phyloP scores from a whole-genome alignment of 2,329 filamentous ascomycete genomes.

The Xylariomycetidae sp. region DNA sequence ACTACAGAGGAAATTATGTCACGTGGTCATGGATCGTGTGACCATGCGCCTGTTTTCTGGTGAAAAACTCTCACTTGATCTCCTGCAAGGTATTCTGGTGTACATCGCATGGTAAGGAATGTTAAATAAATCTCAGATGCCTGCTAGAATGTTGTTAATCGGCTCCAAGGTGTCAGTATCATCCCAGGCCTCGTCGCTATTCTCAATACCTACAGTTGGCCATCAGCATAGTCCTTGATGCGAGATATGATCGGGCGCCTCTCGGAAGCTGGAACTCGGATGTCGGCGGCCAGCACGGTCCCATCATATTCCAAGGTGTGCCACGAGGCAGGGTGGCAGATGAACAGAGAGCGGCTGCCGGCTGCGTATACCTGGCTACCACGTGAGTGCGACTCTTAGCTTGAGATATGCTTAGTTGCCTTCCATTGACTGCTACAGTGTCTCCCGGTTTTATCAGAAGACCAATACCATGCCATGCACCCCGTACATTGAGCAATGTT shows the following conservation, averaged over 20 bases:
- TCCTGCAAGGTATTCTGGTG: constrained; percentile 7
- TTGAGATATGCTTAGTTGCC: too few species aligned
- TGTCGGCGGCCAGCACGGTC: neutral
- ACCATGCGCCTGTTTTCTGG: neutral
- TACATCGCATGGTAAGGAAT: constrained; percentile 5
- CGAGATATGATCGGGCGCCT: constrained; percentile 3
- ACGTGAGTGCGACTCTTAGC: constrained; percentile 2
- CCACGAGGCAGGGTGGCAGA: constrained; percentile 20
- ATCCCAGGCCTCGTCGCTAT: constrained; percentile 3
- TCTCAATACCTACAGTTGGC: constrained; percentile 6
- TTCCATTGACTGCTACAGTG: constrained; percentile 16
- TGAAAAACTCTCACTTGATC: constrained; percentile 1
- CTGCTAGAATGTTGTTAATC: neutral
- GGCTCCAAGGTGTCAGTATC: constrained; percentile 6
- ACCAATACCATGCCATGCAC: constrained; percentile 21
- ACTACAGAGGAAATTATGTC: constrained; percentile 4
- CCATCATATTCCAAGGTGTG: neutral
- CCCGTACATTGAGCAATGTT: constrained; percentile 13
- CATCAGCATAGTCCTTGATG: constrained; percentile 7
- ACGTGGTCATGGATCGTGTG: neutral
- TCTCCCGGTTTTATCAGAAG: constrained; percentile 33
- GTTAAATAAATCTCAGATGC: too few species aligned
- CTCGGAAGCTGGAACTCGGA: neutral
- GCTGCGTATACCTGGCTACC: constrained; percentile 38
- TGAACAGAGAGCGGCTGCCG: constrained; percentile 38